Evolutionary conservation across 2,329 filamentous ascomycete species (phyloP), one percentile per base, ranked within the genome.

Genomic region (Diaporthe eres): DNA sequence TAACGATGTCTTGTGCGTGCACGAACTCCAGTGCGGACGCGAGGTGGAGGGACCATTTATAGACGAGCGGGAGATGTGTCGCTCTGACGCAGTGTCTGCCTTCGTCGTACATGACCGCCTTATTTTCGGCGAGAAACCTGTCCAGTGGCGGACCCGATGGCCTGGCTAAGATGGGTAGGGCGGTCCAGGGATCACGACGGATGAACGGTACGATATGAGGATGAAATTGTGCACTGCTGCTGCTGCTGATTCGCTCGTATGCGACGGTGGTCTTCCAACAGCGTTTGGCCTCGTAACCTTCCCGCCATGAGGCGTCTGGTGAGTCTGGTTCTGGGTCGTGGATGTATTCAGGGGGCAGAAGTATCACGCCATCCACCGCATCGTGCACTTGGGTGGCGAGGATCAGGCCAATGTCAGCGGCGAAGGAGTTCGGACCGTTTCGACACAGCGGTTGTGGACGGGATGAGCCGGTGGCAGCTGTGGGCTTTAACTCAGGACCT

Each of bases 101-200:
- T 49, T 67, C 2, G 61, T 67, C 61, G 17, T 67, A 67, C 39
- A 67, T 49, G 2, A 25, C 61, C 37, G 42, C 19, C 25, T 19
- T 67, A 5, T 67, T 42, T 19, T 67, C 22, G 34, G n/a, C 61
- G 61, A 67, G 61, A 6, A 67, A 67, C 9, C 25, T 47, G n/a
- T 47, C 25, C 8, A 67, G 42, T 31, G 61, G 42, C 13, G 61
- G 61, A 19, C 61, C 39, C 8, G 39, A 67, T 28, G 61, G 61
- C n/a, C 28, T 67, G 61, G 39, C 61, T n/a, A 67, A 47, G 61
- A 67, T 67, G 39, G 61, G 61, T 9, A 67, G 15, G n/a, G 34
- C n/a, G 19, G 61, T 67, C 61, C 61, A 49, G 8, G 61, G 61
- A 47, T 34, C 61, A 8, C 61, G 25, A n/a, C n/a, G 4, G 19